Evolutionary conservation across 352 stramenopile species (phyloP), one percentile per base, ranked within the genome.

Genomic region (Phytophthora aleatoria): DNA sequence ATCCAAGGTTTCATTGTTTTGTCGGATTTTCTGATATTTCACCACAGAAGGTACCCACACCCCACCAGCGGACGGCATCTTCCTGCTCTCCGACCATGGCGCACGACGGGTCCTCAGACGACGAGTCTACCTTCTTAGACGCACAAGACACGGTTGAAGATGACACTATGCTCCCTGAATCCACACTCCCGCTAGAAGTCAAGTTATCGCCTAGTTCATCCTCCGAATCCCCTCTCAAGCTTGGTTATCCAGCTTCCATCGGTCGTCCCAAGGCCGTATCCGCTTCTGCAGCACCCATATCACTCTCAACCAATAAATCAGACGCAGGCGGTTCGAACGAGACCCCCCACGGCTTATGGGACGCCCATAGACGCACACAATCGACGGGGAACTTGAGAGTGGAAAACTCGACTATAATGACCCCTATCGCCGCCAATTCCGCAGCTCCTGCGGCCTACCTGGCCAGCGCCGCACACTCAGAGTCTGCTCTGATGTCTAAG

Each of bases 351-450:
- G 50, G 30, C 30, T 43, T 54, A 42, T 67, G 54, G 70, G 59
- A 64, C 11, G 60, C 80, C 28, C 60, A 49, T 16, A 74, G 83
- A 50, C 83, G 83, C 48, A 86, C 81, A 38, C 83, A 90, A 69
- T 90, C 83, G 1, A 65, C 72, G 11, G 51, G 64, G 9, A 76
- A 87, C 31, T 65, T 91, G 36, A 60, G 58, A 43, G 44, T 33
- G 13, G 50, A 66, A 26, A 15, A 11, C 12, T 41, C 52, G 39
- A 27, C 48, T 41, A 35, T 27, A 36, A 33, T 7, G 1, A 5
- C 13, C 5, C 43, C 42, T 61, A 54, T 47, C 38, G 3, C 43
- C 24, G 4, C 43, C 2, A 63, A 67, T 55, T 50, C 50, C 43
- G 38, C 39, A 61, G 28, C 48, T 48, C 20, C 55, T 53, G 57